A percentile compares a stretch with the other conserved stretches of the same genome.
Evolutionary conservation across 75 land plant species (phyloP).

Genomic region (Selaginella tamariscina): DNA sequence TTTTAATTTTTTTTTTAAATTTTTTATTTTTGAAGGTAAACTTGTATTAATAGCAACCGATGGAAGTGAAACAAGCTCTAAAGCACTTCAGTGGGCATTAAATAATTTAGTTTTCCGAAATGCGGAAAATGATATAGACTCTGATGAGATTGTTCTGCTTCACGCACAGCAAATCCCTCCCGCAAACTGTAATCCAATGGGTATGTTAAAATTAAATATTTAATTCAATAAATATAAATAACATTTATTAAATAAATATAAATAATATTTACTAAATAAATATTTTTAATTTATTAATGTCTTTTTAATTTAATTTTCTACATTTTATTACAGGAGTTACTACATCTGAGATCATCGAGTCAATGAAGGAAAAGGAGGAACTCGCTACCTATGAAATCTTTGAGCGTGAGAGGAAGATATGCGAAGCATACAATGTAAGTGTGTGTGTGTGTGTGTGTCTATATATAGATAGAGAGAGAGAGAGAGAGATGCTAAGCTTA

Average conservation of each 20-base stretch:
- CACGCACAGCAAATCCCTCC: slow-evolving; percentile 38
- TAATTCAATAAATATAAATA: too few species aligned
- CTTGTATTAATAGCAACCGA: slow-evolving; percentile 39
- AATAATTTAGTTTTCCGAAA: slow-evolving; percentile 24
- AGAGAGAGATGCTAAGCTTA: background rate
- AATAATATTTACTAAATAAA: background rate
- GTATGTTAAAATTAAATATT: slow-evolving; percentile 19
- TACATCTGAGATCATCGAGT: background rate
- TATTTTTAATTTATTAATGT: background rate
- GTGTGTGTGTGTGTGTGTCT: too few species aligned
- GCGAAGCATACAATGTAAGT: background rate
- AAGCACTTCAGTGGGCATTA: slow-evolving; percentile 46
- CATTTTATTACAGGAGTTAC: background rate
- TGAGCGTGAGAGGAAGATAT: background rate
- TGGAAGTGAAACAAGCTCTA: slow-evolving; percentile 39
- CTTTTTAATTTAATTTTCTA: background rate
- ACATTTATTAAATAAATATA: background rate
- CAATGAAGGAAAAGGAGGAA: background rate
- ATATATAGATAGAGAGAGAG: background rate
- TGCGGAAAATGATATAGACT: background rate
- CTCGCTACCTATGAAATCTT: background rate
- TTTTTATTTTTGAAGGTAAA: slow-evolving; percentile 28
- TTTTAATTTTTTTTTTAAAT: too few species aligned
- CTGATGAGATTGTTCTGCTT: slow-evolving; percentile 37
- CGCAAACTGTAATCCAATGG: slow-evolving; percentile 27